Percentiles rank a stretch among this genome's conserved stretches.
Evolutionary conservation across 192 early-diverging fungal species (phyloP).

Genomic region (Mortierella claussenii): DNA sequence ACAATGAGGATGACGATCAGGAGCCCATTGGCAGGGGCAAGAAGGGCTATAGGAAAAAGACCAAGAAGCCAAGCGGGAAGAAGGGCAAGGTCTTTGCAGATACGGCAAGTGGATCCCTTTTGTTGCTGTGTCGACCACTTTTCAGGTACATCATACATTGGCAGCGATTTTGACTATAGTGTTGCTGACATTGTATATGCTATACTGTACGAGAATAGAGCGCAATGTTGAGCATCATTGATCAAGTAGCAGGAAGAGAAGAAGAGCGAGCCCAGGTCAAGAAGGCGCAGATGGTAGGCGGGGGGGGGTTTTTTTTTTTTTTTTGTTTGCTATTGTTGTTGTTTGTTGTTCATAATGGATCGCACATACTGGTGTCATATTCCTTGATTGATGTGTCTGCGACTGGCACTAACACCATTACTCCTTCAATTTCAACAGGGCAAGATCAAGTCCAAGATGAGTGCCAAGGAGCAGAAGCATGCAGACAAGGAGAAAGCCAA

Average conservation of each 20-base stretch:
- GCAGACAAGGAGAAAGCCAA: conserved; percentile 38
- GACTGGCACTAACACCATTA: no score
- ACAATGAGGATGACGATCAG: conserved; percentile 22
- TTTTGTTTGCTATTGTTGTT: no score
- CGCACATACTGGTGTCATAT: no score
- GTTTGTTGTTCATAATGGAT: no score
- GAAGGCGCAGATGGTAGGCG: conserved; percentile 30
- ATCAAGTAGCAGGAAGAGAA: conserved; percentile 46
- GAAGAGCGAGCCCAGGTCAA: conserved; percentile 31
- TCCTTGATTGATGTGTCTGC: no score
- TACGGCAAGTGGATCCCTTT: conserved; percentile 17
- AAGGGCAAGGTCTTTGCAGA: conserved; percentile 50
- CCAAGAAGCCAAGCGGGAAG: conserved; percentile 49
- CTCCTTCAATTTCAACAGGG: conserved; percentile 17
- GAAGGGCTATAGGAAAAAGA: conserved; percentile 41
- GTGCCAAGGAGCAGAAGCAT: conserved; percentile 32
- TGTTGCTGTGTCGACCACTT: no score
- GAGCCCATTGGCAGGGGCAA: conserved; percentile 32
- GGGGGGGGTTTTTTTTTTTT: not conserved
- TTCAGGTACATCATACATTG: no score
- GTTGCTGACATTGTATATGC: no score
- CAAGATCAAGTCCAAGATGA: conserved; percentile 48
- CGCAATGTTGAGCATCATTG: conserved; percentile 48
- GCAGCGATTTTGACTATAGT: no score
- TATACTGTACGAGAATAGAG: conserved; percentile 7